Conservation (phyloP, 1,139 yeast species). For the Saccharomycopsis crataegensis region DNA sequence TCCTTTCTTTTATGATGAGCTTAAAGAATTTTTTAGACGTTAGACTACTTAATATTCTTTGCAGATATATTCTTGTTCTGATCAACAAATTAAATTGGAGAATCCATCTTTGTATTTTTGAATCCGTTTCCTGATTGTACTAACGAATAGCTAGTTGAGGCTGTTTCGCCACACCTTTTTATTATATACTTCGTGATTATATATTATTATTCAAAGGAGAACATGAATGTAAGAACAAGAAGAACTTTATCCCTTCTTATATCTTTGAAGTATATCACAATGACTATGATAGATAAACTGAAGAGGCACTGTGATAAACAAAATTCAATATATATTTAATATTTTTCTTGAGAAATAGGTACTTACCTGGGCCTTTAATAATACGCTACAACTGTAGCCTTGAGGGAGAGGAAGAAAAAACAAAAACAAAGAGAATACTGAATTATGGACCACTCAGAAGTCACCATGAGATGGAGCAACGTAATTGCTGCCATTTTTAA, state of each 20-base stretch:
- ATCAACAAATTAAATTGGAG: not conserved
- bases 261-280: too few relatives aligned
- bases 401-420: not conserved
- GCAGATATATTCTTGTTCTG: slow-evolving; percentile 18
- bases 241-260: too few relatives aligned
- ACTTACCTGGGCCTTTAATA: too few relatives aligned
- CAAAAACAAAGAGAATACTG: not conserved
- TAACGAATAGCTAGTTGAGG: not conserved
- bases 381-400: too few relatives aligned
- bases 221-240: too few relatives aligned
- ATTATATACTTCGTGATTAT: too few relatives aligned
- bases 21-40: slow-evolving; percentile 19
- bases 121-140: not conserved
- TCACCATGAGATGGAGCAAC: slow-evolving; percentile 15
- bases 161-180: too few relatives aligned
- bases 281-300: too few relatives aligned
- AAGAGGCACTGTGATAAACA: too few relatives aligned
- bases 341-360: too few relatives aligned
- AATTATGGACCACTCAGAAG: slow-evolving; percentile 1
- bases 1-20: slow-evolving; percentile 12
- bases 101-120: not conserved
- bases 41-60: slow-evolving; percentile 19
- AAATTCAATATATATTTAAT: too few relatives aligned
- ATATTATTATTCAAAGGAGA: too few relatives aligned
- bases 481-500: slow-evolving; percentile 1